phyloP scores from a whole-genome alignment of 371 early-diverging fungal species.

The Smittium culicis region DNA sequence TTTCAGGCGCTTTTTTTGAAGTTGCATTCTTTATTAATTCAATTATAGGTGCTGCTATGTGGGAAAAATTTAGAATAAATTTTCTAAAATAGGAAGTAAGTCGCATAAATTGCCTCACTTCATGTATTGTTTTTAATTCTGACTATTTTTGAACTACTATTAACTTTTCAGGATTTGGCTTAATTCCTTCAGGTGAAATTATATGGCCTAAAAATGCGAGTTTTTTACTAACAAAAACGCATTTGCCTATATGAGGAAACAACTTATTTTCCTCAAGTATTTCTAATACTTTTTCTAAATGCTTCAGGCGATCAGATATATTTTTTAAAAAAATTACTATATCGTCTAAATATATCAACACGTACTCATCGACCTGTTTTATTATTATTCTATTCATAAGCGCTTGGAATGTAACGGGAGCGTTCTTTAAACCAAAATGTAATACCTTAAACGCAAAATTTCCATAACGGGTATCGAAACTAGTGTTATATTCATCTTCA shows the following conservation, averaged over 20 bases:
- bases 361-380: slow-evolving; percentile 25
- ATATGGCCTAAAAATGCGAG: slow-evolving; percentile 34
- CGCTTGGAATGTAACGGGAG: slow-evolving; percentile 33
- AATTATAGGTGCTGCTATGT: slow-evolving; percentile 22
- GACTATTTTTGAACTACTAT: slow-evolving; percentile 26
- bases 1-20: background rate
- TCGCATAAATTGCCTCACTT: slow-evolving; percentile 27
- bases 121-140: slow-evolving; percentile 15
- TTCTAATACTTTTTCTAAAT: slow-evolving; percentile 27
- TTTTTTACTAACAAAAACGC: slow-evolving; percentile 26
- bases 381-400: slow-evolving; percentile 29
- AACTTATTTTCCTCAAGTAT: slow-evolving; percentile 26
- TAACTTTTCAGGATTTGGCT: slow-evolving; percentile 22
- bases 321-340: slow-evolving; percentile 38
- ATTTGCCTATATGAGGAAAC: slow-evolving; percentile 35
- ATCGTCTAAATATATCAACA: slow-evolving; percentile 41
- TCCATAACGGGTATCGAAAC: slow-evolving; percentile 34
- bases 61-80: slow-evolving; percentile 20
- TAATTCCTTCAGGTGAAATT: slow-evolving; percentile 22
- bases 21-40: background rate
- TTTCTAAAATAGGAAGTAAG: slow-evolving; percentile 24
- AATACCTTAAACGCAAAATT: slow-evolving; percentile 34
- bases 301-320: slow-evolving; percentile 29
- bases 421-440: slow-evolving; percentile 36
- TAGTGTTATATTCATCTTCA: slow-evolving; percentile 31